phyloP scores from a whole-genome alignment of 1,284 basidiomycete genomes.

The Anthracocystis setariae region DNA sequence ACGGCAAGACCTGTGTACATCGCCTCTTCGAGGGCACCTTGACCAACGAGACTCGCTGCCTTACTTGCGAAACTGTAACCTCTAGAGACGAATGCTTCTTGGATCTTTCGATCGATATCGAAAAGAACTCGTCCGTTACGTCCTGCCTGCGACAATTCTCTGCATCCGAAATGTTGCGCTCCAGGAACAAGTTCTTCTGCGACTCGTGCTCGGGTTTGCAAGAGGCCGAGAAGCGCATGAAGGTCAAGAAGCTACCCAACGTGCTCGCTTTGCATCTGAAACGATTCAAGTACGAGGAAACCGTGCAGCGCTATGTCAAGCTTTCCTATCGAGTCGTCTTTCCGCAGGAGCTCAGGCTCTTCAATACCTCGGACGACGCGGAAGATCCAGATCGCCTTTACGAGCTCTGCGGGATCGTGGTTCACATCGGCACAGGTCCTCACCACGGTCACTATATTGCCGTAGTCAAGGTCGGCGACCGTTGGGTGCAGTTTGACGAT shows the following conservation, averaged over 20 bases:
- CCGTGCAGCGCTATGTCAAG: slow-evolving; percentile 87
- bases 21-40: slow-evolving; percentile 89
- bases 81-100: slow-evolving; percentile 95
- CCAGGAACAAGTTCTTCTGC: slow-evolving; percentile 98
- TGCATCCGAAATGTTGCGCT: slow-evolving; percentile 96
- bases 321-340: slow-evolving; percentile 95
- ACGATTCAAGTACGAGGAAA: slow-evolving; percentile 96
- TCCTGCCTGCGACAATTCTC: slow-evolving; percentile 95
- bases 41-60: slow-evolving; percentile 94
- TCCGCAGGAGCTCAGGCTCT: slow-evolving; percentile 89
- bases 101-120: slow-evolving; percentile 96
- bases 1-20: slow-evolving; percentile 82
- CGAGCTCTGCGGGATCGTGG: slow-evolving; percentile 92
- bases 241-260: slow-evolving; percentile 94
- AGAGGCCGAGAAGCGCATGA: slow-evolving; percentile 98
- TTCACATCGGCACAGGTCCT: slow-evolving; percentile 95
- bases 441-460: slow-evolving; percentile 98
- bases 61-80: slow-evolving; percentile 91
- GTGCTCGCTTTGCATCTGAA: slow-evolving; percentile 94
- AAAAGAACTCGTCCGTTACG: slow-evolving; percentile 94
- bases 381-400: slow-evolving; percentile 86
- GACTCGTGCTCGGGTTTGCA: slow-evolving; percentile 95
- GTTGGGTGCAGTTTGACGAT: slow-evolving; percentile 96
- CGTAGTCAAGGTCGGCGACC: slow-evolving; percentile 82
- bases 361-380: slow-evolving; percentile 95